These are phyloP conservation scores for Lunasporangiospora selenospora DNA, from an alignment of 192 early-diverging fungal species.

Conservation along the genomic window DNA sequence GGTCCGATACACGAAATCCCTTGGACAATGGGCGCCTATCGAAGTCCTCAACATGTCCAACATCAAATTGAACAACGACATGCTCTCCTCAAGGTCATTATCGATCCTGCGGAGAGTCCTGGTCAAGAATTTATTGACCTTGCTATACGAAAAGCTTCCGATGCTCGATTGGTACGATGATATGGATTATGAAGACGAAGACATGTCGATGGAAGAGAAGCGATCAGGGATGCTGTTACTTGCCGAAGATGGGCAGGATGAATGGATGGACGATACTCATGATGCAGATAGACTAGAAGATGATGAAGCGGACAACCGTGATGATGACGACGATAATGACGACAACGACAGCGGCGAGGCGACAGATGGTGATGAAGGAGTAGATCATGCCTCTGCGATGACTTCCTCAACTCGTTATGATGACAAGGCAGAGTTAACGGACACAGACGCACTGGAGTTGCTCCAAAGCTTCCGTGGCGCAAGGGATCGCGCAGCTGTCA, in stretches of 20 bases:
- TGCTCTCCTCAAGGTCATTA: constrained; percentile 19
- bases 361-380: too few relatives aligned
- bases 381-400: too few relatives aligned
- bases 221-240: neutral
- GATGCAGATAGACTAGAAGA: constrained; percentile 8
- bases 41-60: constrained; percentile 31
- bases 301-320: neutral
- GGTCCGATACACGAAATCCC: too few relatives aligned
- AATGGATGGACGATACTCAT: constrained; percentile 4
- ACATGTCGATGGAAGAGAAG: neutral
- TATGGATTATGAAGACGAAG: neutral
- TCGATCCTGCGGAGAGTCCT: constrained; percentile 32
- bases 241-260: constrained; percentile 4
- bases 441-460: too few relatives aligned
- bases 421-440: too few relatives aligned
- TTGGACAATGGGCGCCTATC: constrained; percentile 1
- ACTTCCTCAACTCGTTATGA: too few relatives aligned
- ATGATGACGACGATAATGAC: neutral
- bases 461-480: too few relatives aligned
- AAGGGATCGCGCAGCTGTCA: too few relatives aligned
- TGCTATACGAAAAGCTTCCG: constrained; percentile 16
- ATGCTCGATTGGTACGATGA: constrained; percentile 25
- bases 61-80: constrained; percentile 32
- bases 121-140: constrained; percentile 30
- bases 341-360: too few relatives aligned